A percentile compares a stretch with the other conserved stretches of the same genome.
These are phyloP conservation scores for Mycosphaerella sp. DNA, from an alignment of 2,329 filamentous ascomycete genomes.

Conservation along the genomic window DNA sequence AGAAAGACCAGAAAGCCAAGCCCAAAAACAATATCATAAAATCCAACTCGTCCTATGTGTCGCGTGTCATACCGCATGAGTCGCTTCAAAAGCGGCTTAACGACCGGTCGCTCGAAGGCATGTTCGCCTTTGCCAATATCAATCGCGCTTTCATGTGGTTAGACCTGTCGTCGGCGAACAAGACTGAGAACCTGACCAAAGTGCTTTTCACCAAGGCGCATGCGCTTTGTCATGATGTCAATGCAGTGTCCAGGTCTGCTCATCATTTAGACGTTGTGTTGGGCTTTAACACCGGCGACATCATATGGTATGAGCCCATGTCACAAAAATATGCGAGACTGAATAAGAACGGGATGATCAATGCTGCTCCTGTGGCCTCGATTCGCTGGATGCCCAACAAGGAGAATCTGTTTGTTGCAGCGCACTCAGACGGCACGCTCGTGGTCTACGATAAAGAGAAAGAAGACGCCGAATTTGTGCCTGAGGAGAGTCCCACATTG, in stretches of 20 bases:
- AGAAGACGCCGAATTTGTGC: constrained; percentile 72
- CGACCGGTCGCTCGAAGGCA: constrained; percentile 69
- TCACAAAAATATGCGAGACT: constrained; percentile 91
- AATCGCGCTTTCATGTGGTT: constrained; percentile 96
- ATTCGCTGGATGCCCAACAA: constrained; percentile 93
- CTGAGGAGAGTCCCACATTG: constrained; percentile 46
- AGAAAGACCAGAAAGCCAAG: constrained; percentile 68
- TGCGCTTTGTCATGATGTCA: constrained; percentile 89
- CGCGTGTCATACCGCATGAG: constrained; percentile 90
- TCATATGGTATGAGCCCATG: constrained; percentile 98
- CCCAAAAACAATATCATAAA: constrained; percentile 98
- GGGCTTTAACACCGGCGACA: constrained; percentile 93
- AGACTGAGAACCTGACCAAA: constrained; percentile 88
- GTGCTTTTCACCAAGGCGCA: constrained; percentile 96
- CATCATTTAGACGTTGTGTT: constrained; percentile 86
- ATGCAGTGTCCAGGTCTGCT: constrained; percentile 69
- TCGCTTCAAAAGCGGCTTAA: constrained; percentile 68
- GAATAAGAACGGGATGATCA: constrained; percentile 95
- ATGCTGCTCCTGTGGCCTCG: constrained; percentile 73
- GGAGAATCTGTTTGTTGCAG: constrained; percentile 85
- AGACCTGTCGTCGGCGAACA: constrained; percentile 70
- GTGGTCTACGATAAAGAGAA: constrained; percentile 98
- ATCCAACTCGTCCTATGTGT: constrained; percentile 97
- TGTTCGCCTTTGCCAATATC: constrained; percentile 91
- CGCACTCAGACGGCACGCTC: constrained; percentile 83